Evolutionary conservation across 164 flowering plant genomes (phyloP).

Genomic region (Vitis riparia): DNA sequence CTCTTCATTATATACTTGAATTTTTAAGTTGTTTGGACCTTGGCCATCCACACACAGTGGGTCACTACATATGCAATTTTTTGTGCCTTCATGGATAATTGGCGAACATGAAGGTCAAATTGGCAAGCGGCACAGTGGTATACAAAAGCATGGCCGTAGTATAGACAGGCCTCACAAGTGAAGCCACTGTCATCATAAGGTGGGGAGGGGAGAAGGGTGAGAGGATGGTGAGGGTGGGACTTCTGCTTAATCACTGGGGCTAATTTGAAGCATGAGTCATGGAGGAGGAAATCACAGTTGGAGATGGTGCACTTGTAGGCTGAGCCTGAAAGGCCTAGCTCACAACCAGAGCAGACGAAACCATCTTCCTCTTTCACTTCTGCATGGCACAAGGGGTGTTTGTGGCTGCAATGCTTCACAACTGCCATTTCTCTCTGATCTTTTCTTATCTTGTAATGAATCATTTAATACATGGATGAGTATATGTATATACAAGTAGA

Average conservation of each 20-base stretch:
- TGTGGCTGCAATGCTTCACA: constrained; percentile 12
- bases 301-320: constrained; percentile 10
- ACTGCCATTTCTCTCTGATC: too few species aligned
- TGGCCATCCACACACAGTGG: too few species aligned
- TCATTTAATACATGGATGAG: too few species aligned
- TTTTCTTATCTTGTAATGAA: too few species aligned
- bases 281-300: constrained; percentile 2
- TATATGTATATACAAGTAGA: too few species aligned
- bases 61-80: too few species aligned
- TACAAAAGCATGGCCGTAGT: constrained; percentile 8
- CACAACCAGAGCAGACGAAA: constrained; percentile 7
- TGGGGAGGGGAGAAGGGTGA: constrained; percentile 5
- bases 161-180: constrained; percentile 8
- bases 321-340: constrained; percentile 4
- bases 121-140: constrained; percentile 4
- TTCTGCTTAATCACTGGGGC: not conserved
- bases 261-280: constrained; percentile 6
- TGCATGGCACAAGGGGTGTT: constrained; percentile 5
- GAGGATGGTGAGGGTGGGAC: constrained; percentile 9
- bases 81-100: too few species aligned
- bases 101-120: constrained; percentile 2
- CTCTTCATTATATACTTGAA: too few species aligned
- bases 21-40: too few species aligned
- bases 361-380: constrained; percentile 2
- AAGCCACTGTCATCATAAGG: not conserved